A percentile compares a stretch with the other conserved stretches of the same genome.
phyloP scores from a whole-genome alignment of 345 rosid species.

The Eucalyptus victrix region DNA sequence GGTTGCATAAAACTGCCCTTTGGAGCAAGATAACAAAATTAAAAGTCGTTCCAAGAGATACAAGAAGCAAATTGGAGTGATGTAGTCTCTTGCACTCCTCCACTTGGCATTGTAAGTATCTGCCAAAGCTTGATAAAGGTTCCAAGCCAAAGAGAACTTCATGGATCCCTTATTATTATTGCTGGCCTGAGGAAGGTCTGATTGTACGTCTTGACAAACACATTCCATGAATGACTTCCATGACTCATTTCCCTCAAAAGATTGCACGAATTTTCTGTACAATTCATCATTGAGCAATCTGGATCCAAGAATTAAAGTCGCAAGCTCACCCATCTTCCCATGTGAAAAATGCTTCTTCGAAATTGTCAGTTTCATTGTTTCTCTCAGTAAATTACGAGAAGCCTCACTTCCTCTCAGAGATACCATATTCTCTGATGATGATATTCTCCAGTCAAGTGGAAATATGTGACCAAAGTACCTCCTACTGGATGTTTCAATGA shows the following conservation, averaged over 20 bases:
- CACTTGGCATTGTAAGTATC: constrained; percentile 17
- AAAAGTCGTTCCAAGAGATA: constrained; percentile 32
- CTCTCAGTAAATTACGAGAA: constrained; percentile 4
- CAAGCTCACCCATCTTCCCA: constrained; percentile 19
- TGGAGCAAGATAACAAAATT: not conserved
- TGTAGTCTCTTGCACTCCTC: constrained; percentile 2
- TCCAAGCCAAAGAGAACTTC: not conserved
- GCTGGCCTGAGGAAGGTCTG: not conserved
- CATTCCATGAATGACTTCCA: constrained; percentile 17
- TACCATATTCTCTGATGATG: constrained; percentile 10
- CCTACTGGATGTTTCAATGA: not conserved
- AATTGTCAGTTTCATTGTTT: not conserved
- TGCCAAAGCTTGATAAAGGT: constrained; percentile 9
- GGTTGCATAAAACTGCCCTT: constrained; percentile 1
- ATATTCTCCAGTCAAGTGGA: constrained; percentile 20
- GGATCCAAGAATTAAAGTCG: constrained; percentile 26
- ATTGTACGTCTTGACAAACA: not conserved
- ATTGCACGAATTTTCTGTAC: not conserved
- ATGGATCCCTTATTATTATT: not conserved
- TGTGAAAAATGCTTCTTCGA: constrained; percentile 1
- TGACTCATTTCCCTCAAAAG: not conserved
- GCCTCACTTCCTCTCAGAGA: constrained; percentile 15
- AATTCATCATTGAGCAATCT: not conserved
- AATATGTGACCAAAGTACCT: constrained; percentile 5
- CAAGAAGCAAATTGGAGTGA: constrained; percentile 29